A percentile compares a stretch with the other conserved stretches of the same genome.
These are phyloP conservation scores for Metschnikowia koreensis DNA, from an alignment of 805 yeast species.

Conservation along the genomic window DNA sequence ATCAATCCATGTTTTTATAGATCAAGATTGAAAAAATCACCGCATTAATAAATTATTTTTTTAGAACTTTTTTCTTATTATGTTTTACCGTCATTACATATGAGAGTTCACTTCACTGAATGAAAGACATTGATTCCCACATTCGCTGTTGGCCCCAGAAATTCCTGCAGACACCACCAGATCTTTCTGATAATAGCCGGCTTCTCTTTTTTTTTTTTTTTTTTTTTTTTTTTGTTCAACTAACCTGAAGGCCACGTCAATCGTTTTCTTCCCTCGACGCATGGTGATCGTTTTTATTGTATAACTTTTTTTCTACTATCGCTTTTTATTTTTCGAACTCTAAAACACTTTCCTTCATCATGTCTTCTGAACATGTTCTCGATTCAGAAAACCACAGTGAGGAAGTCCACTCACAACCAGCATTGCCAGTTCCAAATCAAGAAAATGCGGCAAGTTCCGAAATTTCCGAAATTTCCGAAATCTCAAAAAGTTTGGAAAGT, in stretches of 20 bases:
- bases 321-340: no score
- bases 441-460: not conserved
- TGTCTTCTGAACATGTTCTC: not conserved
- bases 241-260: no score
- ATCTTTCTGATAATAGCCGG: not conserved
- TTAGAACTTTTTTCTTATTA: no score
- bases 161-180: not conserved
- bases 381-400: not conserved
- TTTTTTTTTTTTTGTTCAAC: no score
- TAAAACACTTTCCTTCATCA: not conserved
- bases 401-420: not conserved
- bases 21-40: not conserved
- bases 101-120: not conserved
- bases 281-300: no score
- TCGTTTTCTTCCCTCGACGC: no score
- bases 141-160: not conserved
- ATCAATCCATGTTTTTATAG: not conserved
- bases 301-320: no score
- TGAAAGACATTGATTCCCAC: not conserved
- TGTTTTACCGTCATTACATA: no score
- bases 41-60: no score
- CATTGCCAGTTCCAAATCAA: not conserved
- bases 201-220: no score
- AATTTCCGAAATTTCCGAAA: not conserved
- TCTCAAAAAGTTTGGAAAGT: not conserved